Percentiles rank a stretch among this genome's conserved stretches.
Evolutionary conservation across 2,329 filamentous ascomycete genomes (phyloP).

Genomic region (Pyrenochaeta sp.): DNA sequence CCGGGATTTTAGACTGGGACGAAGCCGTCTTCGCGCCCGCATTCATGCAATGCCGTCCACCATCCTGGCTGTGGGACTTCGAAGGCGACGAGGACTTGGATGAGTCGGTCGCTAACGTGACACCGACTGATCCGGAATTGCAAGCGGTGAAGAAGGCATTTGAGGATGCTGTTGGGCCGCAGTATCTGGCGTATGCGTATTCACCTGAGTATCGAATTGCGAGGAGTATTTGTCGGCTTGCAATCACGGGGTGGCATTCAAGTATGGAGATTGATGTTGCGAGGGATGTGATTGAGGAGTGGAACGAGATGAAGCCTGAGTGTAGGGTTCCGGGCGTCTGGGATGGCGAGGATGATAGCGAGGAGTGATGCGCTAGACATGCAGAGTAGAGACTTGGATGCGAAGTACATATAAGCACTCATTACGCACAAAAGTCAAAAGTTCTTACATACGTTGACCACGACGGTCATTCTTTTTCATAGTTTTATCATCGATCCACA

Average conservation of each 20-base stretch:
- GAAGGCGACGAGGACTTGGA: background rate
- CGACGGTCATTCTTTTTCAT: slow-evolving; percentile 23
- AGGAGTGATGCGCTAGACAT: background rate
- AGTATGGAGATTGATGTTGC: background rate
- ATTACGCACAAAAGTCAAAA: slow-evolving; percentile 28
- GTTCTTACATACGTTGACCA: slow-evolving; percentile 22
- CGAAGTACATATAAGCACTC: slow-evolving; percentile 10
- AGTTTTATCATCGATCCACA: slow-evolving; percentile 24
- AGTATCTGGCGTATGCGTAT: slow-evolving; percentile 7
- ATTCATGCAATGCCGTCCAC: slow-evolving; percentile 22
- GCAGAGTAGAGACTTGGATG: too few species aligned
- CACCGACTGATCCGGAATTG: background rate
- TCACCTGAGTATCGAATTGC: slow-evolving; percentile 4
- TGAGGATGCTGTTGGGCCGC: slow-evolving; percentile 1
- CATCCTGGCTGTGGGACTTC: slow-evolving; percentile 27
- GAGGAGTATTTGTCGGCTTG: background rate
- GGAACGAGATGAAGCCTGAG: background rate
- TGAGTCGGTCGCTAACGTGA: background rate
- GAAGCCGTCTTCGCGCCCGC: slow-evolving; percentile 29
- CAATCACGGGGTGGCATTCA: slow-evolving; percentile 1
- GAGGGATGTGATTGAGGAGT: background rate
- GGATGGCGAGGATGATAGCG: background rate
- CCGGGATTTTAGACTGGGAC: slow-evolving; percentile 35
- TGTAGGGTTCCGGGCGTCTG: background rate
- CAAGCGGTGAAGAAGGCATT: slow-evolving; percentile 1